These are phyloP conservation scores for Fusarium burgessii DNA, from an alignment of 2,329 filamentous ascomycete genomes.

Conservation along the genomic window DNA sequence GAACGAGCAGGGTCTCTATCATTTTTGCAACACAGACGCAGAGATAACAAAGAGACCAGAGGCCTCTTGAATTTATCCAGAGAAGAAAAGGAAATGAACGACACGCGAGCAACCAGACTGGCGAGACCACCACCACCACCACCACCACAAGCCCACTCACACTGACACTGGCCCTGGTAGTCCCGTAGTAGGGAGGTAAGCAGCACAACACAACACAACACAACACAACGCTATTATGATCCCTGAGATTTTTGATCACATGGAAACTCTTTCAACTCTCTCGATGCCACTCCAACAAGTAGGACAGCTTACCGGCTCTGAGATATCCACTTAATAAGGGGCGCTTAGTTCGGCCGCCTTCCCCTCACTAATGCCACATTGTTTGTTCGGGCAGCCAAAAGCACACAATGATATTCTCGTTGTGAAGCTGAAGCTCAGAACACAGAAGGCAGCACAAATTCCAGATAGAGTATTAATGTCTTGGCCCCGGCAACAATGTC, in stretches of 20 bases:
- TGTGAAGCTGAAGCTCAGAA: constrained; percentile 18
- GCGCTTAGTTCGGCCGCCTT: constrained; percentile 33
- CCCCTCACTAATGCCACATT: constrained; percentile 48
- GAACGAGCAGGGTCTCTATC: constrained; percentile 14
- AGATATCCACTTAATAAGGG: constrained; percentile 42
- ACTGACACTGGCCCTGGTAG: constrained; percentile 12
- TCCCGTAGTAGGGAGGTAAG: neutral
- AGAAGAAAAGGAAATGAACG: constrained; percentile 25
- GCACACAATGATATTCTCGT: constrained; percentile 15
- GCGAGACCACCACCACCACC: neutral
- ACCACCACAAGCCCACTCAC: constrained; percentile 32
- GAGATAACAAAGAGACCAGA: constrained; percentile 24
- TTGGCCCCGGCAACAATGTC: constrained; percentile 36
- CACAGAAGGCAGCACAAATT: neutral
- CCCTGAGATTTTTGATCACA: constrained; percentile 37
- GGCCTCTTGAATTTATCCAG: constrained; percentile 29
- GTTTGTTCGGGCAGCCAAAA: constrained; percentile 40
- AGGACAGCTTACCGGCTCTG: constrained; percentile 31
- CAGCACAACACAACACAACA: constrained; percentile 18
- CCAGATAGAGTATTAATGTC: constrained; percentile 2
- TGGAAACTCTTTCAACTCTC: constrained; percentile 31
- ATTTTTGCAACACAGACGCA: neutral
- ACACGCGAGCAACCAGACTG: constrained; percentile 16
- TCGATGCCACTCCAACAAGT: constrained; percentile 24
- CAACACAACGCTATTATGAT: constrained; percentile 20